Base-by-base conservation (phyloP, 129 eudicot species). In the Heracleum sosnowskyi region DNA sequence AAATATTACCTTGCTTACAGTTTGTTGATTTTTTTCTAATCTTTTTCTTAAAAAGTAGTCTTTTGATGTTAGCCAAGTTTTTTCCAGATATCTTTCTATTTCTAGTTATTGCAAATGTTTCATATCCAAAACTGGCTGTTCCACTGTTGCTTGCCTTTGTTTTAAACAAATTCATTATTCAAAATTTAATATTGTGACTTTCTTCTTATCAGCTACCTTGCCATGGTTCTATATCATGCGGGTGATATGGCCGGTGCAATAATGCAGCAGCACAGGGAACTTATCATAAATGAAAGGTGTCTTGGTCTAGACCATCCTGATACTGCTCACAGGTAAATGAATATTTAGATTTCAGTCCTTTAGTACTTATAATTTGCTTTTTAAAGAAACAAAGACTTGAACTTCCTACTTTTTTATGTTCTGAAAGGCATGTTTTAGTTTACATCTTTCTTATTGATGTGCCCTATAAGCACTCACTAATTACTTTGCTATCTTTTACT, bases 171-270 rank as follows among this genome's bases (percentile, higher is more conserved):
- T 4, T 8, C 44, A 29, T 16, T 40, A 55, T n/a, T 34, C 41
- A 24, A 69, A 41, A 60, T 26, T 42, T 62, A 46, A 69, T 71
- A 17, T 49, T 18, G 44, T 33, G 20, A 18, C 18, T 70, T 78
- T 70, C 34, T 73, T 11, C 15, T 41, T 80, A 57, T 76, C 83
- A 93, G 98, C 41, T 91, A 93, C 84, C 92, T 93, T 62, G 98
- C 98, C 62, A 93, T 93, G 97, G 97, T 93, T 77, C 85, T 93
- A 75, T 93, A 93, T 82, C 98, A 93, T 81, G 98, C 97, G 28
- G 98, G 98, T 62, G 98, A 93, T 82, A 93, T 91, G 98, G 93
- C 91, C 79, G 97, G 91, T 74, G 97, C 98, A 12, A 93, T 93
- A 37, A 89, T 88, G 93, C 97, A 93, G 80, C 98, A 93, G 78